Evolutionary conservation across 768 basidiomycete genomes (phyloP).

Genomic region (Psilocybe azurescens): DNA sequence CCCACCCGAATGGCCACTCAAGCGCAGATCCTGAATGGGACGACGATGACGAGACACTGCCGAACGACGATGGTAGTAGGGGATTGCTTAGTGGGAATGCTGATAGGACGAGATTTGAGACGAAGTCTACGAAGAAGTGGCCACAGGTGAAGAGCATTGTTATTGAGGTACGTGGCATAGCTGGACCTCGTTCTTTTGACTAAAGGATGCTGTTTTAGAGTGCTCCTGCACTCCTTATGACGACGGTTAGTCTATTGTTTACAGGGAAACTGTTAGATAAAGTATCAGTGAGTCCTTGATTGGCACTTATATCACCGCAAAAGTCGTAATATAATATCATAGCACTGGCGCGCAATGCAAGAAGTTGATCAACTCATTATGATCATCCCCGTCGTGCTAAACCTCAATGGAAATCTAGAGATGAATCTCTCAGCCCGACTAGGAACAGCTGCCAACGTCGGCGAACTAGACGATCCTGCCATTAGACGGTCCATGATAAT

Average conservation of each 20-base stretch:
- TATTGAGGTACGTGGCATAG: constrained; percentile 60
- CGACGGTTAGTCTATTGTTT: constrained; percentile 83
- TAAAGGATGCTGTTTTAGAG: constrained; percentile 53
- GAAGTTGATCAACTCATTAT: constrained; percentile 95
- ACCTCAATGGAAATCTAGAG: constrained; percentile 97
- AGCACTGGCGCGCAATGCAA: constrained; percentile 91
- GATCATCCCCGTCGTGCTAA: constrained; percentile 92
- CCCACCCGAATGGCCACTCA: constrained; percentile 16
- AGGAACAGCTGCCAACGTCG: constrained; percentile 94
- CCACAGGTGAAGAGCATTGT: constrained; percentile 65
- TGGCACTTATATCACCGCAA: neutral
- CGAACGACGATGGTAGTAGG: constrained; percentile 42
- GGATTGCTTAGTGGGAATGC: constrained; percentile 48
- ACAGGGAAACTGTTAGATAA: constrained; percentile 90
- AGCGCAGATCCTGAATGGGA: constrained; percentile 31
- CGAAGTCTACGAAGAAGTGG: constrained; percentile 44
- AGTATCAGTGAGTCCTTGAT: constrained; percentile 67
- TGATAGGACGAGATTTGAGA: constrained; percentile 27
- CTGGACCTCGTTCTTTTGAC: neutral
- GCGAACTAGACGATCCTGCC: constrained; percentile 79
- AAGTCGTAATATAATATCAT: neutral
- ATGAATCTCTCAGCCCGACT: constrained; percentile 98
- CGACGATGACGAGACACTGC: constrained; percentile 39
- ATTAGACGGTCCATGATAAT: constrained; percentile 68
- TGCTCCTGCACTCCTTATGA: constrained; percentile 85